Base-by-base conservation (phyloP, 2,329 filamentous ascomycete genomes). In the Scopulariopsis brevicaulis region DNA sequence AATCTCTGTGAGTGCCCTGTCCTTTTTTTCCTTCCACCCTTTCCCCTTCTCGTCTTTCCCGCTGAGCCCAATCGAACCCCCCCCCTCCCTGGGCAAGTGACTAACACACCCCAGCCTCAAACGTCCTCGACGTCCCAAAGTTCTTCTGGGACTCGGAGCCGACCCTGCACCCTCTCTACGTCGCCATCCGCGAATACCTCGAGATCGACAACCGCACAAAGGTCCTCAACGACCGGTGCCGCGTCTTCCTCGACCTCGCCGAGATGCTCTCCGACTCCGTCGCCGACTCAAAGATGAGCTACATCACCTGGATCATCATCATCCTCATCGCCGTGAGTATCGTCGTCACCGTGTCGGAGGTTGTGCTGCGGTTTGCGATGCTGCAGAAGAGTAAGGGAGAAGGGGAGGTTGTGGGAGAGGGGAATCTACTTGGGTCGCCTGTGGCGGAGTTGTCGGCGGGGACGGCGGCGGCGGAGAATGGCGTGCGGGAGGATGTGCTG, bases 101-200 rank as follows among this genome's bases (percentile, higher is more conserved):
- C 40, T 46, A 18, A 46, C 18, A 18, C 40, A 15, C 15, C 40
- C 6, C 14, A 50, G 46, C 46, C 20, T 50, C 46, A 6, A 50
- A 50, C 46, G 93, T 96, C 70, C 86, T 96, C 59, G 92, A 96
- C 70, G 90, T 95, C 1, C 93, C 93, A 60, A 95, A 93, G 69
- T 96, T 96, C 79, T 96, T 97, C 79, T 99, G 94, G 94, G 92
- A 97, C 70, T 89, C 89, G 12, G 94, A 99, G 69, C 94, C 94
- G 20, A 96, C 90, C 0, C 80, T 99, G 0, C 90, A 96, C 69
- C 94, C 94, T 0, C 84, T 99, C 32, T 99, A 99, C 75, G 86
- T 84, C 60, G 94, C 92, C 60, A 90, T 97, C 55, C 89, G 94
- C 65, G 94, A 97, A 70, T 99, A 99, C 68, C 86, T 99, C 60